Base-by-base conservation (phyloP, 2,329 filamentous ascomycete genomes). In the Hypomyces rosellus region DNA sequence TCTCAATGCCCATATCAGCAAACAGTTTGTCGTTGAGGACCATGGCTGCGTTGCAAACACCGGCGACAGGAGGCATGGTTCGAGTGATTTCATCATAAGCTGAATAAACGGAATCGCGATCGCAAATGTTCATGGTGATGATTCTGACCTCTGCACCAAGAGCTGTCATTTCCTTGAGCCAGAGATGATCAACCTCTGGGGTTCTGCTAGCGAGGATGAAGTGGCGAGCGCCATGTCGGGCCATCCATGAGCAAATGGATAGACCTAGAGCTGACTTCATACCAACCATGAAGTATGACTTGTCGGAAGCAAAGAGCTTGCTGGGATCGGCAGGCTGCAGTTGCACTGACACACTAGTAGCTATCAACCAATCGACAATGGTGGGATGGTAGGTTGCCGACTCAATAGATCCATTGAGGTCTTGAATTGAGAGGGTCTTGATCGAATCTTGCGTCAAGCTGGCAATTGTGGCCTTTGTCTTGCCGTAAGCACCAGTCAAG, bases 41-140 rank as follows among this genome's bases (percentile, higher is more conserved):
- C 69, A 75, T 70, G 5, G 74, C 73, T 1, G 64, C 73, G 36
- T 75, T 65, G 1, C 62, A 63, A 1, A 75, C 69, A n/a, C 74
- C 74, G 0, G 56, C 64, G 33, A 77, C 66, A 0, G 63, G 61
- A 0, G 68, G 67, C 52, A 65, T 55, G 1, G 46, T 43, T 3
- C 37, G 45, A 16, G 14, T n/a, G 13, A 38, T 38, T 8, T 38
- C 14, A n/a, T 38, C 16, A 38, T 38, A 38, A n/a, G 36, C 16
- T 13, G 14, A n/a, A n/a, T 16, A n/a, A 5, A 38, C 36, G 14
- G 36, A 38, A 12, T 7, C 6, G 14, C 36, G 36, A n/a, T 16
- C 16, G 36, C 36, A 38, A 12, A 38, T 38, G 12, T 38, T 13
- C 14, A n/a, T 38, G 4, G 36, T 16, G 14, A n/a, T n/a, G 16